These are phyloP conservation scores for Beauveria scarabaeidicola DNA, from an alignment of 2,329 filamentous ascomycete genomes.

Conservation along the genomic window DNA sequence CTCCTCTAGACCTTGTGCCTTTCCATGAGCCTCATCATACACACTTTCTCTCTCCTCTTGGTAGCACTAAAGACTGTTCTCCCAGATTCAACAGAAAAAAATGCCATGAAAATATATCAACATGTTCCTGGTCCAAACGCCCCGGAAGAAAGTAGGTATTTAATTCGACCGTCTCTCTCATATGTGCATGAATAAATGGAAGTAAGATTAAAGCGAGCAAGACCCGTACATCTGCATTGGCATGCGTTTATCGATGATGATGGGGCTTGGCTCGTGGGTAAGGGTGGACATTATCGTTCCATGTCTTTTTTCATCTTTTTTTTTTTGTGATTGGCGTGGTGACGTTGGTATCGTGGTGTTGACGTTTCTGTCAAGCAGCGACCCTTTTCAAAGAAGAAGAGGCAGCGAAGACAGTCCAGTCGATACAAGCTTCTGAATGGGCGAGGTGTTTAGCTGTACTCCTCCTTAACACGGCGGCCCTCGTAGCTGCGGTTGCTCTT, in stretches of 20 bases:
- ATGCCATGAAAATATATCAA: neutral
- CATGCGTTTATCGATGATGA: neutral
- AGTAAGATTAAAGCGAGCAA: neutral
- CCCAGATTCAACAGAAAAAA: neutral
- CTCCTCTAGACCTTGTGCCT: conserved; percentile 1
- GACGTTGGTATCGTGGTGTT: conserved; percentile 3
- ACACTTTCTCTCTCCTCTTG: neutral
- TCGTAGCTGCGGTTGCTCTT: conserved; percentile 32
- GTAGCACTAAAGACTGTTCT: conserved; percentile 4
- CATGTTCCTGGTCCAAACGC: conserved; percentile 6
- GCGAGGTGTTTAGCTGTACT: conserved; percentile 44
- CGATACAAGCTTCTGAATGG: conserved; percentile 3
- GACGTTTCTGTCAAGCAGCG: neutral
- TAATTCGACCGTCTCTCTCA: conserved; percentile 1
- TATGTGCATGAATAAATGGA: conserved; percentile 10
- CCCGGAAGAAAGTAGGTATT: conserved; percentile 9
- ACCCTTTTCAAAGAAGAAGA: neutral
- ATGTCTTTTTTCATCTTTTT: neutral
- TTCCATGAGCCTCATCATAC: neutral
- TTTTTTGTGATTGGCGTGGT: neutral
- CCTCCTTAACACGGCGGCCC: conserved; percentile 58
- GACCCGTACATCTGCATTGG: neutral
- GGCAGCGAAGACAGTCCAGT: neutral
- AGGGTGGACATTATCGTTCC: conserved; percentile 3
- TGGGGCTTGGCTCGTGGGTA: neutral